These are phyloP conservation scores for Cystoisospora suis DNA, from an alignment of 169 alveolate species.

Conservation along the genomic window DNA sequence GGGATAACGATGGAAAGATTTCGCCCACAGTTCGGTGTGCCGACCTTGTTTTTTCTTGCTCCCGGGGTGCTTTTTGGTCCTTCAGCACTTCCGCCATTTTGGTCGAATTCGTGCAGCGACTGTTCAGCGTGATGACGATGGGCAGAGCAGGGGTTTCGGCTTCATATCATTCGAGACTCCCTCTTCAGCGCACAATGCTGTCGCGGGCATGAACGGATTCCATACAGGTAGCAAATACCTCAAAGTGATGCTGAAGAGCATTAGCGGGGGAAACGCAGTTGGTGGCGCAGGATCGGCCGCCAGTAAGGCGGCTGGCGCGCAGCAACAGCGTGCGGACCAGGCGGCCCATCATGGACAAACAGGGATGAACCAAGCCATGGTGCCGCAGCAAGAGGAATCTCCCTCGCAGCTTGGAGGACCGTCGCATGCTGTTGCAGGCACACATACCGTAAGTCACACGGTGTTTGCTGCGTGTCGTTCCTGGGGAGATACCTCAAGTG, in stretches of 20 bases:
- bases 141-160: conserved; percentile 90
- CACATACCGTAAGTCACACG: no score
- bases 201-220: conserved; percentile 88
- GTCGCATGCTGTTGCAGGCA: no score
- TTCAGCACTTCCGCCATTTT: conserved; percentile 24
- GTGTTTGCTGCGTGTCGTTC: no score
- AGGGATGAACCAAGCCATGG: no score
- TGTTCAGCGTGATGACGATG: conserved; percentile 78
- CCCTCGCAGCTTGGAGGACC: no score
- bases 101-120: conserved; percentile 13
- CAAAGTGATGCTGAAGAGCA: conserved; percentile 83
- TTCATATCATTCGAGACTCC: conserved; percentile 87
- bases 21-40: no score
- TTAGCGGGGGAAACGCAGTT: not conserved
- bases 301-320: not conserved
- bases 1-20: no score
- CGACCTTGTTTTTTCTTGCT: not conserved
- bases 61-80: not conserved
- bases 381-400: no score
- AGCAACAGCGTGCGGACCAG: not conserved
- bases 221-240: conserved; percentile 82
- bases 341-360: no score
- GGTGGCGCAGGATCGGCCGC: not conserved
- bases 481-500: no score
- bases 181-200: conserved; percentile 89